Evolutionary conservation across 2,329 filamentous ascomycete genomes (phyloP).

Genomic region (Diplodia seriata): DNA sequence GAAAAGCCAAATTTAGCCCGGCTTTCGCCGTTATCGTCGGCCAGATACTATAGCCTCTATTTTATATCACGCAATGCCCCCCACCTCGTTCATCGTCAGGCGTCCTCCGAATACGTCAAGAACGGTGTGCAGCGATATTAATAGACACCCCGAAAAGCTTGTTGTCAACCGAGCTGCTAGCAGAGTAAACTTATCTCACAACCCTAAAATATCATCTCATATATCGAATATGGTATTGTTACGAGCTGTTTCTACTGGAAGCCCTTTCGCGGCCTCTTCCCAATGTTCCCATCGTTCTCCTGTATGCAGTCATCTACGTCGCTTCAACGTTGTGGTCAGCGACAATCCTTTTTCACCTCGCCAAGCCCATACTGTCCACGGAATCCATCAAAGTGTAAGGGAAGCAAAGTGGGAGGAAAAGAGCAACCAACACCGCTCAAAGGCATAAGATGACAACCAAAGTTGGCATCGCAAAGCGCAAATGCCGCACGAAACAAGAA

Average conservation of each 20-base stretch:
- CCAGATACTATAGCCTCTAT: too few species aligned
- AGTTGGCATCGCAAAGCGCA: background rate
- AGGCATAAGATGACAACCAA: background rate
- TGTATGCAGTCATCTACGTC: background rate
- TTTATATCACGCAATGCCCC: too few species aligned
- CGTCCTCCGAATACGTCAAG: too few species aligned
- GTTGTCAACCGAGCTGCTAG: background rate
- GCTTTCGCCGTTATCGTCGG: background rate
- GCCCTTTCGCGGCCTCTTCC: background rate
- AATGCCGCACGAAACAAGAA: too few species aligned
- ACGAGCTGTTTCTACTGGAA: too few species aligned
- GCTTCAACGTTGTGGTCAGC: background rate
- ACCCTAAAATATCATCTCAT: background rate
- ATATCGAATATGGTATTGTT: background rate
- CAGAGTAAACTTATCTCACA: background rate
- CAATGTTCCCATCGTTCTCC: background rate
- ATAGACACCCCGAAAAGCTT: background rate
- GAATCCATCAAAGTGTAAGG: background rate
- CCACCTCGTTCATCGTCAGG: too few species aligned
- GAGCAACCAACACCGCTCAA: background rate
- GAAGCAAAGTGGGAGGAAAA: background rate
- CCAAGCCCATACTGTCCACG: background rate
- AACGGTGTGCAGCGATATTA: too few species aligned
- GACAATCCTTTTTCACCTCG: background rate
- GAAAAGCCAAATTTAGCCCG: background rate